Percentiles rank a stretch among this genome's conserved stretches.
Conservation (phyloP, 1,284 basidiomycete species). For the Wallemia mellicola region DNA sequence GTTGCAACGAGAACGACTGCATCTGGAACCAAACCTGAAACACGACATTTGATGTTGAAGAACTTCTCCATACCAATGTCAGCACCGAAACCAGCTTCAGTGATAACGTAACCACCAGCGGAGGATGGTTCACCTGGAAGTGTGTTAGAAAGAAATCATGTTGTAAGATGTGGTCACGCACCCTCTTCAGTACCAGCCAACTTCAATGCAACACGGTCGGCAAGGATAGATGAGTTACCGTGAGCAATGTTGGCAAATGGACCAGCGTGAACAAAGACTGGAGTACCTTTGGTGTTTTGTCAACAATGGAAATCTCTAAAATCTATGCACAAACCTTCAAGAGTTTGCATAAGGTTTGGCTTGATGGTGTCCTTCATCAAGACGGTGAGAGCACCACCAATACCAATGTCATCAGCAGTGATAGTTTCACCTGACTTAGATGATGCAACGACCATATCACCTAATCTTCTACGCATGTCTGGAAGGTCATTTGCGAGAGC, state of each 20-base stretch:
- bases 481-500: constrained; percentile 60
- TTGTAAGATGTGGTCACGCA: too few species aligned
- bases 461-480: constrained; percentile 74
- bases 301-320: not conserved
- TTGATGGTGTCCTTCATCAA: constrained; percentile 99
- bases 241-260: constrained; percentile 99
- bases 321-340: constrained; percentile 28
- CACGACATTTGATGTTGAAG: constrained; percentile 97
- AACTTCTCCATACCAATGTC: constrained; percentile 99
- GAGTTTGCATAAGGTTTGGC: constrained; percentile 94
- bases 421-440: constrained; percentile 69
- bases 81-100: constrained; percentile 93
- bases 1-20: constrained; percentile 90
- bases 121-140: constrained; percentile 43
- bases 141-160: too few species aligned
- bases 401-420: constrained; percentile 89
- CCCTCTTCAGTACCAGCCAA: constrained; percentile 87
- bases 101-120: constrained; percentile 76
- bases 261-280: constrained; percentile 94
- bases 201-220: constrained; percentile 84
- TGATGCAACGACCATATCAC: constrained; percentile 89
- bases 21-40: constrained; percentile 73
- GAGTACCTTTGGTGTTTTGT: constrained; percentile 35
- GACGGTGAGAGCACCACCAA: constrained; percentile 81
- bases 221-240: constrained; percentile 93